Evolutionary conservation across 2,329 filamentous ascomycete species (phyloP).

Genomic region (Colletotrichum sp.): DNA sequence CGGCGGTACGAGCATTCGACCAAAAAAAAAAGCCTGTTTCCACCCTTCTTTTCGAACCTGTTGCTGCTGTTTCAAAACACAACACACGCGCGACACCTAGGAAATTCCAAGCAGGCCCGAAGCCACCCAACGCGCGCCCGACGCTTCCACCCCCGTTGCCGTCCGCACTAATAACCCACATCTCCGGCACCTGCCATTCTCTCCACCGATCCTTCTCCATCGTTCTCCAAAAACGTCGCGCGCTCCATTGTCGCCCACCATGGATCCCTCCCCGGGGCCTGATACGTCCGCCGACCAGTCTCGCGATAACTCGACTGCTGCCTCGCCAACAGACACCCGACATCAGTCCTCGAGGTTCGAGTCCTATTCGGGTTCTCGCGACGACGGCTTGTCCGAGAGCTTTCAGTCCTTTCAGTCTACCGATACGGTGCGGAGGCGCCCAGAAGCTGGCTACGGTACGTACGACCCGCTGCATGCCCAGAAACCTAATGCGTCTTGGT

Average conservation of each 20-base stretch:
- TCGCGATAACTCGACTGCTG: slow-evolving; percentile 38
- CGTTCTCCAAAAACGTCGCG: background rate
- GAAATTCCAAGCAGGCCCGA: slow-evolving; percentile 1
- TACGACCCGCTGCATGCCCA: slow-evolving; percentile 22
- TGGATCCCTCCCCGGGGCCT: slow-evolving; percentile 46
- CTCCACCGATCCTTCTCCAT: slow-evolving; percentile 11
- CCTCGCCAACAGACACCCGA: slow-evolving; percentile 57
- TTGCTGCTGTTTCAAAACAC: background rate
- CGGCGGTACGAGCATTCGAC: background rate
- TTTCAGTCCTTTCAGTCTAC: slow-evolving; percentile 64
- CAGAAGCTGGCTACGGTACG: slow-evolving; percentile 63
- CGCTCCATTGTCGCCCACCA: slow-evolving; percentile 29
- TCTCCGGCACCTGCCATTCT: slow-evolving; percentile 11
- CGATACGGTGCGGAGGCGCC: slow-evolving; percentile 63
- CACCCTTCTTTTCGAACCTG: background rate
- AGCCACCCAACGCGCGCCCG: slow-evolving; percentile 1
- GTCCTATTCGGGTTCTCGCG: slow-evolving; percentile 35
- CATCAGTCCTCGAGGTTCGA: slow-evolving; percentile 39
- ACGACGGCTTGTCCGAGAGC: slow-evolving; percentile 55
- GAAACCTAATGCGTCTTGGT: slow-evolving; percentile 11
- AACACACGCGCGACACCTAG: background rate
- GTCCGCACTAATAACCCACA: slow-evolving; percentile 13
- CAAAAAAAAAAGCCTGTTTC: background rate
- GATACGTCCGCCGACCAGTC: slow-evolving; percentile 39
- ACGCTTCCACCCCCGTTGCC: background rate